Conservation (phyloP, 495 filamentous ascomycete species). For the Trichoderma reesei region DNA sequence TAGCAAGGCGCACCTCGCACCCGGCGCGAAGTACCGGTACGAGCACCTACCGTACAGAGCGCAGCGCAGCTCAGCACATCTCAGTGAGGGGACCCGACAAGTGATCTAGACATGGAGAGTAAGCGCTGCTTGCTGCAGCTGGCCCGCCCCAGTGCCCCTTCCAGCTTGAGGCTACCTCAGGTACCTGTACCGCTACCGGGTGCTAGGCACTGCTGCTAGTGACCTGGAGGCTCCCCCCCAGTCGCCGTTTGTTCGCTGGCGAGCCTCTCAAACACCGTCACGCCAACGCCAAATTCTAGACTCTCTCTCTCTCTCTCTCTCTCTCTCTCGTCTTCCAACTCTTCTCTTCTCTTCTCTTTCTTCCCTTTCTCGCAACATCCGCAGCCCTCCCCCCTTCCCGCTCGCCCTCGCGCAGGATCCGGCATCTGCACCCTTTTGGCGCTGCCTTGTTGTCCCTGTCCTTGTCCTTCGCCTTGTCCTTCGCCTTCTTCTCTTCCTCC, state of each 20-base stretch:
- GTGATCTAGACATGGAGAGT: too few relatives aligned
- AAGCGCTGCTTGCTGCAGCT: conserved; percentile 6
- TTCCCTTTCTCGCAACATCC: background rate
- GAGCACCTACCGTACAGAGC: too few relatives aligned
- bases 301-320: background rate
- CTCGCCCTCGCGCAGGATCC: conserved; percentile 8
- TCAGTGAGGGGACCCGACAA: too few relatives aligned
- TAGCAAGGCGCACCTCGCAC: conserved; percentile 7
- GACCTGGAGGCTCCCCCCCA: background rate
- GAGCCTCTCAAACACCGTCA: conserved; percentile 8
- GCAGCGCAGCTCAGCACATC: too few relatives aligned
- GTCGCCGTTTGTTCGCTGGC: conserved; percentile 6
- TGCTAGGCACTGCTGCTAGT: background rate
- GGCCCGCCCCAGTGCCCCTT: too few relatives aligned
- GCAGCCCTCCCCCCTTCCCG: conserved; percentile 6
- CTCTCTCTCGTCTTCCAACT: background rate
- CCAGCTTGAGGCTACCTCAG: too few relatives aligned
- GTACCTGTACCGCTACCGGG: too few relatives aligned
- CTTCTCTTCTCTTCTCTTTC: background rate
- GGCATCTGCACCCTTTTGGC: conserved; percentile 9
- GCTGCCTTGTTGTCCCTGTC: conserved; percentile 13
- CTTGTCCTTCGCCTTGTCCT: too few relatives aligned
- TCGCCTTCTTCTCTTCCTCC: conserved; percentile 3
- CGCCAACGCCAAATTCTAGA: conserved; percentile 1
- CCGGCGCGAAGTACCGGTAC: too few relatives aligned